Conservation (phyloP, 345 rosid species). For the Citrus inodora region DNA sequence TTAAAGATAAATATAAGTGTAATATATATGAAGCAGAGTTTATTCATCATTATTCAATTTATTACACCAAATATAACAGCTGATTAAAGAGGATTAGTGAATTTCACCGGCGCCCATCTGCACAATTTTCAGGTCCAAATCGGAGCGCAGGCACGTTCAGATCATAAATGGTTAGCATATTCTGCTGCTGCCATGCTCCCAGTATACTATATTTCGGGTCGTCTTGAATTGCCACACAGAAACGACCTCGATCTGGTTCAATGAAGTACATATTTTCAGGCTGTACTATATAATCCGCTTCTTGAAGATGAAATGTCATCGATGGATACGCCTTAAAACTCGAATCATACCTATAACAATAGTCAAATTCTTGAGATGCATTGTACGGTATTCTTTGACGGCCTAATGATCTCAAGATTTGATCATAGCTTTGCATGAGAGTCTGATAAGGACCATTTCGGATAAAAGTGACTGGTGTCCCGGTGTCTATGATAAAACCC, state of each 20-base stretch:
- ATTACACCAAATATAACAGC: too few relatives aligned
- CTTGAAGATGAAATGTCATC: constrained; percentile 17
- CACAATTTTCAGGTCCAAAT: background rate
- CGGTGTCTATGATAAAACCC: constrained; percentile 2
- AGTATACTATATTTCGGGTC: background rate
- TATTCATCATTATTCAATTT: too few relatives aligned
- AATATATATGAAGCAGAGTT: too few relatives aligned
- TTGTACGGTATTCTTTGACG: background rate
- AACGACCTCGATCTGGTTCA: background rate
- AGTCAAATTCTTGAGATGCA: background rate
- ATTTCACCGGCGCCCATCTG: background rate
- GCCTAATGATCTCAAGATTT: background rate
- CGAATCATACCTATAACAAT: constrained; percentile 9
- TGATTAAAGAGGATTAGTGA: too few relatives aligned
- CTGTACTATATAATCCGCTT: background rate
- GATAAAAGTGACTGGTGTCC: background rate
- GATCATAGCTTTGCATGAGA: background rate
- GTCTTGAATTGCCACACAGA: background rate
- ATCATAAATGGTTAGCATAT: constrained; percentile 3
- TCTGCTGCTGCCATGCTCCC: constrained; percentile 12
- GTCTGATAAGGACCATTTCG: background rate
- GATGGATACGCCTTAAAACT: constrained; percentile 1
- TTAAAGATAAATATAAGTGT: too few relatives aligned
- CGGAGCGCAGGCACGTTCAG: background rate
- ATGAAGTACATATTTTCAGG: background rate